Evolutionary conservation across 2,329 filamentous ascomycete genomes (phyloP).

Genomic region (Penicillium sp.): DNA sequence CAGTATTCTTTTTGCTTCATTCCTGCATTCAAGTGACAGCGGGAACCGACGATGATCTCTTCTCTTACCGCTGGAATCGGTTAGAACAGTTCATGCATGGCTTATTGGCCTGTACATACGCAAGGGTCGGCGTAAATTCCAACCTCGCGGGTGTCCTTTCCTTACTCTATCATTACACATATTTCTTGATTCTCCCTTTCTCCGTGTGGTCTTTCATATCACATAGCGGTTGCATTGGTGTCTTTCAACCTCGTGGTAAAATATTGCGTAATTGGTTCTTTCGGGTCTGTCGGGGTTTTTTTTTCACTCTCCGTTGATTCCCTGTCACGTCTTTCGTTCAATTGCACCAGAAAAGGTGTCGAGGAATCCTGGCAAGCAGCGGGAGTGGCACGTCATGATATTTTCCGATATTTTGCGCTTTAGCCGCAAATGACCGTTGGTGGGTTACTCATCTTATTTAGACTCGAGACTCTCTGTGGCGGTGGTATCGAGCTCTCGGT

Average conservation of each 20-base stretch:
- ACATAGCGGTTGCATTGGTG: neutral
- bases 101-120: neutral
- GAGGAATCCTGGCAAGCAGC: neutral
- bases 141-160: neutral
- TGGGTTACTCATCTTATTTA: neutral
- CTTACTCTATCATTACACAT: neutral
- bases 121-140: constrained; percentile 12
- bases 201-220: neutral
- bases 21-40: constrained; percentile 21
- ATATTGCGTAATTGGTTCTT: neutral
- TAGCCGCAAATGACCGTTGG: constrained; percentile 11
- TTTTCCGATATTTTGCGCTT: constrained; percentile 15
- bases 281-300: neutral
- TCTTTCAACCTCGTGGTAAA: neutral
- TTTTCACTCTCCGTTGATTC: neutral
- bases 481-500: constrained; percentile 5
- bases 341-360: neutral
- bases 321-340: neutral
- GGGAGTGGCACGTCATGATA: too few species aligned
- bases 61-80: constrained; percentile 14
- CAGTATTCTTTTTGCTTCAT: neutral
- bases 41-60: constrained; percentile 21
- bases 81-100: constrained; percentile 14
- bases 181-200: neutral
- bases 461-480: constrained; percentile 9